phyloP scores from a whole-genome alignment of 1,284 basidiomycete genomes.

The Ustilago bromivora region DNA sequence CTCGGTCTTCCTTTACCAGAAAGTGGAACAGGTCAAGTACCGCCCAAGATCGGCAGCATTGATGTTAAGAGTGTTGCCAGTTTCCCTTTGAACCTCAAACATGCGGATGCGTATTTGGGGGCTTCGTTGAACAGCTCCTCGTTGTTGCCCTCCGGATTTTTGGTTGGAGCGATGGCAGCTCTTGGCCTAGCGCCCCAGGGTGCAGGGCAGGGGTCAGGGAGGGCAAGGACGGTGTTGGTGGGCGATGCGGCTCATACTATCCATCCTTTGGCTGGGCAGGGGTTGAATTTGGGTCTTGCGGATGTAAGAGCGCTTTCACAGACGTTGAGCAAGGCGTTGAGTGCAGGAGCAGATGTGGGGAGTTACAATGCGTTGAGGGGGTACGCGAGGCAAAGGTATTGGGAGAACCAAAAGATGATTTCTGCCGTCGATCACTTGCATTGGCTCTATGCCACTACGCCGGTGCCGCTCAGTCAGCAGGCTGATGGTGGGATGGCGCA shows the following conservation, averaged over 20 bases:
- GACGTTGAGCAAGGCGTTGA: slow-evolving; percentile 43
- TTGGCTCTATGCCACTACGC: slow-evolving; percentile 60
- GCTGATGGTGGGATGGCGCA: slow-evolving; percentile 38
- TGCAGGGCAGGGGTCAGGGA: slow-evolving; percentile 61
- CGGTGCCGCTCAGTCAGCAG: slow-evolving; percentile 37
- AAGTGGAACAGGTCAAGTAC: slow-evolving; percentile 69
- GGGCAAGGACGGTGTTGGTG: slow-evolving; percentile 83
- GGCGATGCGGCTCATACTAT: slow-evolving; percentile 96
- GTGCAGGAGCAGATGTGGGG: slow-evolving; percentile 62
- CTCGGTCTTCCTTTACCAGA: slow-evolving; percentile 46
- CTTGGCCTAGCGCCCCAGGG: slow-evolving; percentile 51
- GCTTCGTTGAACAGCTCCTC: slow-evolving; percentile 60
- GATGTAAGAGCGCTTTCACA: slow-evolving; percentile 74
- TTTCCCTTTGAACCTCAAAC: slow-evolving; percentile 89
- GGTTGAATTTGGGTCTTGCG: slow-evolving; percentile 89
- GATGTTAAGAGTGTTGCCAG: slow-evolving; percentile 84
- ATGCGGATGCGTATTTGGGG: slow-evolving; percentile 88
- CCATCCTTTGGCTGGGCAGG: slow-evolving; percentile 97
- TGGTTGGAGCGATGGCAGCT: slow-evolving; percentile 48
- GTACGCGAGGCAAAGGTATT: slow-evolving; percentile 63
- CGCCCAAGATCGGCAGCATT: slow-evolving; percentile 80
- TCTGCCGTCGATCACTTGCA: slow-evolving; percentile 66
- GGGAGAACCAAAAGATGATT: slow-evolving; percentile 66
- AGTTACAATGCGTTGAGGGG: slow-evolving; percentile 55
- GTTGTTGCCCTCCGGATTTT: slow-evolving; percentile 42